Base-by-base conservation (phyloP, 23 red algal genomes). In the Cyanidiococcus yangmingshanensis region DNA sequence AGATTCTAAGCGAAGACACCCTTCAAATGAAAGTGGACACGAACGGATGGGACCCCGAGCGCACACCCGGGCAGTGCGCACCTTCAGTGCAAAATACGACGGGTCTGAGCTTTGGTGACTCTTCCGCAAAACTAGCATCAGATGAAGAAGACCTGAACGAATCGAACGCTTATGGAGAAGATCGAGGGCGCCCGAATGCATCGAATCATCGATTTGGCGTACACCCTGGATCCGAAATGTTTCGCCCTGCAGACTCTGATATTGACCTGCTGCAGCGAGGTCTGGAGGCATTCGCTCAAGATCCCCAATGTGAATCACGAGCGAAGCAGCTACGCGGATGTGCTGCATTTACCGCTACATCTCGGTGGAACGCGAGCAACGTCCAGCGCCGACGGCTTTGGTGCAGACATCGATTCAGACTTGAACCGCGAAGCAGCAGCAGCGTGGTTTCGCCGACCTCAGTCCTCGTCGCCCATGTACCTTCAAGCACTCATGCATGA, bases 231-330 rank as follows among this genome's bases (percentile, higher is more conserved):
- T 7, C 45, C 7, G 45, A 54, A 7, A 7, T 54, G 45, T 54
- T 15, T 54, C 45, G 45, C 45, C 45, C 45, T 7, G 21, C 21
- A 21, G 45, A 54, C 7, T 54, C 21, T 7, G 63, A 71, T 71
- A 32, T 25, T 12, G 63, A 71, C 7, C 32, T 71, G 63, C 32
- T 71, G 63, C 63, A 71, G 63, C 63, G 63, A 2, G 32, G 63
- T 30, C 63, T 71, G 12, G 21, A 25, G 27, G 63, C 32, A 29
- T 71, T 71, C 7, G 63, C 63, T 7, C 63, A 71, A 71, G 63
- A 71, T 35, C 63, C 63, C 16, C 63, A 71, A 35, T 71, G 63
- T 71, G 63, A 71, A 30, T 12, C 32, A 29, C 63, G 63, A 2
- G 63, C 27, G 3, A 25, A 35, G 21, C 63, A 71, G n/a, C 21